Percentiles rank a stretch among this genome's conserved stretches.
phyloP scores from a whole-genome alignment of 805 yeast species.

The Kockiozyma suomiensis region DNA sequence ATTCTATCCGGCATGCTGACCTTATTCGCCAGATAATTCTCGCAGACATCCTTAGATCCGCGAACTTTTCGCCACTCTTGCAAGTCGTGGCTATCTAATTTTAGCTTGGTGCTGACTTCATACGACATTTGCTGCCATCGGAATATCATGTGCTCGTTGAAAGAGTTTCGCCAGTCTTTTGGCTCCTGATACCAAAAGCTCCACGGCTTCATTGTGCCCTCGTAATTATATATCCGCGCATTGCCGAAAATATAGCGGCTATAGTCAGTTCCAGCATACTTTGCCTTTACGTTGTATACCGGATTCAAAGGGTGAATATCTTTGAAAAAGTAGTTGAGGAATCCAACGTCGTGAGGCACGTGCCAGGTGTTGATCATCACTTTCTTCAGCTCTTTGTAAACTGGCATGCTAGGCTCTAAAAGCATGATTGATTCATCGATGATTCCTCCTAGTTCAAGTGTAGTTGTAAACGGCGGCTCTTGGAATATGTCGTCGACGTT shows the following conservation, averaged over 20 bases:
- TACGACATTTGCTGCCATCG: conserved; percentile 30
- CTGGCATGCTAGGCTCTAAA: conserved; percentile 22
- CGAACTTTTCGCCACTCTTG: conserved; percentile 27
- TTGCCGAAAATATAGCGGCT: conserved; percentile 25
- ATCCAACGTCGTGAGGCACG: conserved; percentile 24
- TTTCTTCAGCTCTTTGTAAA: conserved; percentile 24
- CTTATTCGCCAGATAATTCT: conserved; percentile 17
- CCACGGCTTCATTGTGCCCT: conserved; percentile 34
- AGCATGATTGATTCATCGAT: conserved; percentile 33
- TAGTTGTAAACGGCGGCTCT: conserved; percentile 26
- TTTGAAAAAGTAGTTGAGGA: conserved; percentile 24
- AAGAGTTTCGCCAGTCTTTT: conserved; percentile 27
- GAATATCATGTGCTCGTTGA: conserved; percentile 27
- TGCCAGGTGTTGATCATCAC: conserved; percentile 19
- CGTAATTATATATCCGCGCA: conserved; percentile 30
- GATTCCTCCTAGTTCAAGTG: conserved; percentile 30
- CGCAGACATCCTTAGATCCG: conserved; percentile 28
- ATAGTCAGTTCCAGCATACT: conserved; percentile 18
- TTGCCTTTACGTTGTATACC: conserved; percentile 29
- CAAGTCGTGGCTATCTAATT: conserved; percentile 19
- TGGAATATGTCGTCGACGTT: conserved; percentile 30
- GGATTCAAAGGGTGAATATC: conserved; percentile 30
- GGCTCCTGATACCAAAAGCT: conserved; percentile 27
- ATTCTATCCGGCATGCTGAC: conserved; percentile 22
- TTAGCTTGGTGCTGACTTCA: conserved; percentile 15